Evolutionary conservation across 2,329 filamentous ascomycete genomes (phyloP), one percentile per base, ranked within the genome.

Genomic region (Hypocrella siamensis): DNA sequence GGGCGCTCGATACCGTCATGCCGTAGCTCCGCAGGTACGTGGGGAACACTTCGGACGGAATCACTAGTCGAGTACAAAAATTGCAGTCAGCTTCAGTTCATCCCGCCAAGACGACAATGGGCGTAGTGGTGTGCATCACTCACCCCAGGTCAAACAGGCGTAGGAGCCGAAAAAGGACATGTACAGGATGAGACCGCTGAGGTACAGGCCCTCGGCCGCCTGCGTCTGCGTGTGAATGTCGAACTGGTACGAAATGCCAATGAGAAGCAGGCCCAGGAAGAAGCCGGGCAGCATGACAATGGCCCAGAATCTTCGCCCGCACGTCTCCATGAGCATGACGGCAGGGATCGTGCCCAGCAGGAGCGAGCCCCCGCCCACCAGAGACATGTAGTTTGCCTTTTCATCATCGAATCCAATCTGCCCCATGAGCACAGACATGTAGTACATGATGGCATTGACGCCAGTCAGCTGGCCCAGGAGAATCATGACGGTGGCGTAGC

Each of bases 281-380:
- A 81, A 82, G 1, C 75, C 73, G 0, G 76, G 76, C 26, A 83
- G 57, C 69, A 79, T 82, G 4, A 63, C 63, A 38, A 75, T 78
- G 19, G 76, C 78, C 78, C 77, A 82, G 63, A 81, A 81, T 4
- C 77, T 71, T 16, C 78, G 72, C 10, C 77, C 77, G 30, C 74
- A 81, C 3, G 61, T 67, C 45, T 83, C 78, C 77, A 83, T 83
- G 39, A 69, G 68, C 46, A 79, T 63, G 34, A 77, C 70, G 1
- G 74, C 75, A 0, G 75, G 75, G 21, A 80, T 74, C 0, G 75
- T 76, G 16, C 75, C 76, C 12, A 83, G 42, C 0, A 82, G 61
- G 1, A 83, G 62, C 0, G 75, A 57, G 4, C 73, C 76, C 17
- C 77, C 76, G 3, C 78, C 77, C 11, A 83, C 76, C 0, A 81